Percentiles rank a stretch among this genome's conserved stretches.
phyloP scores from a whole-genome alignment of 768 basidiomycete species.

The Mycena olivaceomarginata region DNA sequence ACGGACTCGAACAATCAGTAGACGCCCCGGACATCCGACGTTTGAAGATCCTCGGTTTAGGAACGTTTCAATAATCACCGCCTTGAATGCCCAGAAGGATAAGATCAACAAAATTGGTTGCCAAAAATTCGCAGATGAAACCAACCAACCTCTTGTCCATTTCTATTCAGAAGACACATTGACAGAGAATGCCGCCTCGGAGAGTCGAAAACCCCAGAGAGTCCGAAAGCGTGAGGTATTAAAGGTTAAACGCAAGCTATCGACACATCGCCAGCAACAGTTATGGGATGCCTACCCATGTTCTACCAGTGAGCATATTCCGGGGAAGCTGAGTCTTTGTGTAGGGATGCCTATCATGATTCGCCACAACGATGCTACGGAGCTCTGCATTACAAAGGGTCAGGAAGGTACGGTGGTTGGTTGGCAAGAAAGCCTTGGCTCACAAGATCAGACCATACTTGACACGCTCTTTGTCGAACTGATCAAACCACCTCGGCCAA shows the following conservation, averaged over 20 bases:
- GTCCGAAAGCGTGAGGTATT: too few species aligned
- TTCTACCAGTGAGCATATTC: constrained; percentile 39
- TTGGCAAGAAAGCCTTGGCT: constrained; percentile 7
- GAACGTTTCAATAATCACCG: not conserved
- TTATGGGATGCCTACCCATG: constrained; percentile 9
- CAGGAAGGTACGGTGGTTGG: constrained; percentile 42
- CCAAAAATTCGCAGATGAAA: too few species aligned
- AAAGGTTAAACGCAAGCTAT: too few species aligned
- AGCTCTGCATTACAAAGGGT: constrained; percentile 35
- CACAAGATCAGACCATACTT: constrained; percentile 39
- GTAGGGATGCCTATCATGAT: constrained; percentile 58
- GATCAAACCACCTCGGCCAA: constrained; percentile 46
- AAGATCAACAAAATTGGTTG: too few species aligned
- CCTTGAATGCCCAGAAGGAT: too few species aligned
- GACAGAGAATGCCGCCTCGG: too few species aligned
- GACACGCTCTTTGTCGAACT: constrained; percentile 56
- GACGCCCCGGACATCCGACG: constrained; percentile 12
- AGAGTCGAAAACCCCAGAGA: too few species aligned
- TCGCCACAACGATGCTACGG: constrained; percentile 54
- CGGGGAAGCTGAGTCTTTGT: constrained; percentile 40
- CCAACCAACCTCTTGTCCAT: too few species aligned
- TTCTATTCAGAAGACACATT: too few species aligned
- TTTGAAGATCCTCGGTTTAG: constrained; percentile 49
- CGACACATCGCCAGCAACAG: not conserved
- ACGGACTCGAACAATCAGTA: constrained; percentile 46